These are phyloP conservation scores for Trametes meyenii DNA, from an alignment of 768 basidiomycete species.

Conservation along the genomic window DNA sequence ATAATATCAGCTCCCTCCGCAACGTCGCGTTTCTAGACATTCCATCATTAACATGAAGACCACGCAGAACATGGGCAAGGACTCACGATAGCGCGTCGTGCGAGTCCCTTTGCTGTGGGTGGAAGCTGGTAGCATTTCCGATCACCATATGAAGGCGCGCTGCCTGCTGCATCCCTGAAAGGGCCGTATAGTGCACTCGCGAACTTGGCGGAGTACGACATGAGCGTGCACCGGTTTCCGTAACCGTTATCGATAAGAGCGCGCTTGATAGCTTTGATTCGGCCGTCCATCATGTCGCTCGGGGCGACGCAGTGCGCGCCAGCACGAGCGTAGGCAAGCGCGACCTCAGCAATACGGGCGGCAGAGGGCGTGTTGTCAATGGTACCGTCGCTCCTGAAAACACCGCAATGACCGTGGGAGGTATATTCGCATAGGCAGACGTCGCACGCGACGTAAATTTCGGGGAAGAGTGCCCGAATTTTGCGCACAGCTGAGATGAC, in stretches of 20 bases:
- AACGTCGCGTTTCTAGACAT: conserved; percentile 76
- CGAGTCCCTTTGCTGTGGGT: conserved; percentile 83
- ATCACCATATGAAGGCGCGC: conserved; percentile 91
- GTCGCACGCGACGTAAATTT: conserved; percentile 88
- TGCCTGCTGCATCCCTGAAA: conserved; percentile 99
- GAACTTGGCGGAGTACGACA: conserved; percentile 98
- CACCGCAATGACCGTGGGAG: conserved; percentile 95
- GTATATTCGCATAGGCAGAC: conserved; percentile 99
- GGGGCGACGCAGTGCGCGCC: conserved; percentile 99
- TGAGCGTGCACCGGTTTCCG: conserved; percentile 88
- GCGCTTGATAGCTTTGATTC: conserved; percentile 87
- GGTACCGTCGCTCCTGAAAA: conserved; percentile 71
- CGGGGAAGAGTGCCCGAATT: conserved; percentile 76
- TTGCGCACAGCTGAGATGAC: conserved; percentile 91
- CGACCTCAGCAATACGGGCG: conserved; percentile 88
- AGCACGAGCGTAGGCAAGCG: conserved; percentile 87
- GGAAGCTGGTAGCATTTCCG: conserved; percentile 99
- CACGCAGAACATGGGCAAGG: not conserved
- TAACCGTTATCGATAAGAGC: conserved; percentile 80
- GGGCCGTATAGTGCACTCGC: conserved; percentile 95
- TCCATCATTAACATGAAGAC: not conserved
- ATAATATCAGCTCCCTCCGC: conserved; percentile 95
- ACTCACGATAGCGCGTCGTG: conserved; percentile 89
- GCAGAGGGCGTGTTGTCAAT: conserved; percentile 82
- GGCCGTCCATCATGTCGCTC: conserved; percentile 99